Base-by-base conservation (phyloP, 768 basidiomycete genomes). In the Dioszegia aurantiaca region DNA sequence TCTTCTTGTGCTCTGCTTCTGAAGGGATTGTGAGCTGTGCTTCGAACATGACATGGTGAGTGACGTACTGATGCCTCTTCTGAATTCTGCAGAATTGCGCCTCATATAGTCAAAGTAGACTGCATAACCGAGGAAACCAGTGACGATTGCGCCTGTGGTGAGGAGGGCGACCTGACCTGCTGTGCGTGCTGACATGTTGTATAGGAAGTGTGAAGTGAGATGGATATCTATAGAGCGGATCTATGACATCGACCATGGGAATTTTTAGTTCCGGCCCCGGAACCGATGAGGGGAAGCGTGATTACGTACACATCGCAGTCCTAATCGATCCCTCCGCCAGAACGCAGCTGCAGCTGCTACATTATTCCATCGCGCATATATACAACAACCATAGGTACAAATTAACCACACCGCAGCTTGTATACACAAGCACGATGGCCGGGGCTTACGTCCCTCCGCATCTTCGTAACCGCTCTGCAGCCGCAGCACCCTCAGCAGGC, bases 101-200 rank as follows among this genome's bases (percentile, higher is more conserved):
- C 95, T 86, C 80, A 84, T 89, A 80, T 94, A 86, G 81, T 99
- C 95, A 70, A 97, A 99, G 79, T 91, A 97, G 54, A 84, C 82
- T 28, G 88, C 90, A 77, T 97, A 98, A 23, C 85, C 90, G 33
- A 88, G 59, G 39, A 68, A 46, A 23, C 68, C 72, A 19, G 73
- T 67, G 27, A 71, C 55, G 9, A 67, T 69, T 9, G 70, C 68
- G 46, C 73, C 65, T 28, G 73, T 70, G 24, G 69, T 69, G 46
- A 65, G 62, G 44, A 67, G 55, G 14, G 68, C 72, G 55, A 72
- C 62, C 54, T 56, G 56, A 3, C 56, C 23, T 24, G 64, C 36
- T 36, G 55, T 42, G 54, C 62, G 28, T 56, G 61, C 27, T 16
- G 67, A 42, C 64, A 69, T 65, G 16, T 49, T 63, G 16, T 42